Base-by-base conservation (phyloP, 169 alveolate genomes). In the Blepharisma undulans region DNA sequence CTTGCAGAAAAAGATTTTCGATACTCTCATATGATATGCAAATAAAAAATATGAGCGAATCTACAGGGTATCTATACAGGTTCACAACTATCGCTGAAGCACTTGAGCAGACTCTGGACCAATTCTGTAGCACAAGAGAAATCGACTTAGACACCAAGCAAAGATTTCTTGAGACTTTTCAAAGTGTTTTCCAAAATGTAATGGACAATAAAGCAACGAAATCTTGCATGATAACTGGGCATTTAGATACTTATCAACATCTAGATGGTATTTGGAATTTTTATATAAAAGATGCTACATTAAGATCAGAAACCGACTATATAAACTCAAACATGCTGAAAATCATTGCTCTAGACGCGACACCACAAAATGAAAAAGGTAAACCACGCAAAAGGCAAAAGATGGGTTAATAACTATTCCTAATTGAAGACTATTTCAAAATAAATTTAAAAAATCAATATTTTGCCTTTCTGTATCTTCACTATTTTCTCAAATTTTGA, bases 341-440 rank as follows among this genome's bases (percentile, higher is more conserved):
- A 74, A 74, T 74, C 80, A 74, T 74, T 74, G 80, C 80, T 74
- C 48, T 74, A 29, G 80, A 74, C 12, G 30, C 80, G 16, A 74
- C 29, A 25, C 80, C 29, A 74, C 48, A 74, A 74, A 74, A 74
- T 25, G 80, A 29, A 74, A 74, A 48, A 48, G 66, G 66, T 48
- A 48, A 48, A 5, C 66, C 66, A 48, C 66, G 66, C 66, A 48
- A 48, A 48, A 48, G 66, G 66, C 66, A 48, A 48, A 48, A 48
- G 66, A 48, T 48, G 66, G 66, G 16, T 48, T 48, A 48, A 48
- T 48, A 48, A 48, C 66, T 48, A 48, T 48, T 48, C 66, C 66
- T 48, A 48, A 48, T 48, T 48, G 66, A 12, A 48, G 66, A 18
- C 66, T 48, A 12, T 48, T 48, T 48, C 66, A 48, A 48, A 48